Evolutionary conservation across 129 eudicot genomes (phyloP), one percentile per base, ranked within the genome.

Genomic region (Centella asiatica): DNA sequence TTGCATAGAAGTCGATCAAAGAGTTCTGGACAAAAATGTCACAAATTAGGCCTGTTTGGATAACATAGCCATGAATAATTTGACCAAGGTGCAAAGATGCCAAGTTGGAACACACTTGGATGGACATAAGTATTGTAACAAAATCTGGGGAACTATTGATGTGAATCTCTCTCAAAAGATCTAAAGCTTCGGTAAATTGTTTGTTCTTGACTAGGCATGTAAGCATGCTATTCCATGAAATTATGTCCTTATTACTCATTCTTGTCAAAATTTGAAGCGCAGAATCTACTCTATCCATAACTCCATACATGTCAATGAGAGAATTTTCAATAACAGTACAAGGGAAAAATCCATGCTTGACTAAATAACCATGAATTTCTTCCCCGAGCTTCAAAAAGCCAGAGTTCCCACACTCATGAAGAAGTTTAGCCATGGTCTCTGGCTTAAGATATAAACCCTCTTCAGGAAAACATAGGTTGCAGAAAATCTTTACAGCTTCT

Each of bases 1-100:
- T 82, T 63, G 81, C 88, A 60, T 78, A 82, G 81, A 78, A 74
- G 37, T 82, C 72, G 15, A 82, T 63, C 17, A 81, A 53, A 5
- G 83, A 64, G 54, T 80, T 77, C n/a, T 80, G 80, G 29, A 81
- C 19, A 45, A 65, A 77, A 44, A 68, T 61, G 28, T 71, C 76
- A 8, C 17, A 10, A 71, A 26, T 54, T 44, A 66, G 17, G 57
- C 78, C 72, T 25, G 69, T 31, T 74, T 53, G 51, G 6, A 28
- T 60, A 22, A 44, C 13, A 70, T 64, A 82, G 25, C 78, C 74
- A 33, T 74, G 74, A 50, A 74, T 44, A 2, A 68, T 22, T 62
- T 61, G 78, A 51, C 78, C 78, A 4, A 51, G 31, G 26, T 7
- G 65, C 67, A 67, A 25, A 25, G 66, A 66, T 39, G 78, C 65